Evolutionary conservation across 1,139 yeast genomes (phyloP), one percentile per base, ranked within the genome.

Genomic region (Martiniozyma asiatica): DNA sequence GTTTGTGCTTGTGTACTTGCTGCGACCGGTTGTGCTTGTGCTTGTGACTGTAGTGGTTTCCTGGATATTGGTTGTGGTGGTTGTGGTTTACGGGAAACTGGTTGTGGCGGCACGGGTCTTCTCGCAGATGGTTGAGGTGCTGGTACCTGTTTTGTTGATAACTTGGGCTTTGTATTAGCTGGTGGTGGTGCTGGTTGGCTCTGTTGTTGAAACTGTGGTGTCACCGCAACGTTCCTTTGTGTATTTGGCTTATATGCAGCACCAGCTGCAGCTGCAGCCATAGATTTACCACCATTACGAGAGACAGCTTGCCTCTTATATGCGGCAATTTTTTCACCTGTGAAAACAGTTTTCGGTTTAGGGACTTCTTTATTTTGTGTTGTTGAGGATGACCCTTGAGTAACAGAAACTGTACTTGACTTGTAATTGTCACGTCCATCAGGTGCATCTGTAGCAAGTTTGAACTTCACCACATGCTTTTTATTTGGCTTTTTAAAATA

Each of bases 401-500:
- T 71, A 10, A 84, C 95, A 22, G 73, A 74, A 18, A 92, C 89
- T 0, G 84, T 72, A 40, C 94, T 84, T 4, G 95, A 82, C 59
- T 89, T 92, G 59, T 92, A 92, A 9, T 59, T 39, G 53, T 89
- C 98, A 27, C 80, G 66, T 38, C 68, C 51, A 8, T 51, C 54
- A 5, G 92, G 85, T 2, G 79, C 75, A 8, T 73, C 56, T 21
- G 61, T 63, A 32, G 76, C 77, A 27, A 63, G 51, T 27, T 65
- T 70, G 44, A 79, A 72, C 52, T 81, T 87, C 40, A 92, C 78
- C 4, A 68, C 55, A 37, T 84, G 89, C 37, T 67, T 59, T 50
- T 78, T 79, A 4, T 94, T 94, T 1, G 96, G 85, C 50, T 87
- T 89, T 66, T 89, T 92, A 55, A 77, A 82, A 55, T 89, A 92